Conservation (phyloP, 2,329 filamentous ascomycete genomes). For the Fusarium coicis region DNA sequence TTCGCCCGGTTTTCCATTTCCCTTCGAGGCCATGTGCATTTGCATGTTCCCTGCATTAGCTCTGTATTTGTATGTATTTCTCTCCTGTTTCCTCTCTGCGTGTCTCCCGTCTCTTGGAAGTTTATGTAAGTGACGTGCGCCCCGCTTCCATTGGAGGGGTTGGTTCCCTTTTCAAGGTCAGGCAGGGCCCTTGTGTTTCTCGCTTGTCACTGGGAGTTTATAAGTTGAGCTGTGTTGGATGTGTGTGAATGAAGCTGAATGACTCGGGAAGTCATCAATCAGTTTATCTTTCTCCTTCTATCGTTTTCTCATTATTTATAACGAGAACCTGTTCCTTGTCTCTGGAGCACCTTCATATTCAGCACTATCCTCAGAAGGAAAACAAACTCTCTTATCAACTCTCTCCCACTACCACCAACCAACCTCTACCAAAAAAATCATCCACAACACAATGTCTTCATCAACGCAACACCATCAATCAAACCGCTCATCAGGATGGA, state of each 20-base stretch:
- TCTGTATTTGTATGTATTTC: not conserved
- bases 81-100: not conserved
- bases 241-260: not conserved
- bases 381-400: not conserved
- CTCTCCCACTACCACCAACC: not conserved
- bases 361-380: not conserved
- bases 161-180: not conserved
- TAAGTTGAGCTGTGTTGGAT: not conserved
- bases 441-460: conserved; percentile 25
- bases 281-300: not conserved
- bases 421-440: not conserved
- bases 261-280: conserved; percentile 1
- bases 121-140: conserved; percentile 10
- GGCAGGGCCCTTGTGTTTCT: not conserved
- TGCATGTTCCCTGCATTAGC: conserved; percentile 24
- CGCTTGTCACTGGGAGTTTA: not conserved
- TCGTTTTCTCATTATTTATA: not conserved
- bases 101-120: not conserved
- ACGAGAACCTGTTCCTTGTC: not conserved
- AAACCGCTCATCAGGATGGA: conserved; percentile 51
- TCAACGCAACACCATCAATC: conserved; percentile 50
- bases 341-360: not conserved
- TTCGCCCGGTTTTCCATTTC: conserved; percentile 17
- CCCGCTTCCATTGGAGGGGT: conserved; percentile 16
- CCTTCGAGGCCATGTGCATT: conserved; percentile 26